Evolutionary conservation across 2,329 filamentous ascomycete genomes (phyloP), one percentile per base, ranked within the genome.

Genomic region (Juglanconis sp.): DNA sequence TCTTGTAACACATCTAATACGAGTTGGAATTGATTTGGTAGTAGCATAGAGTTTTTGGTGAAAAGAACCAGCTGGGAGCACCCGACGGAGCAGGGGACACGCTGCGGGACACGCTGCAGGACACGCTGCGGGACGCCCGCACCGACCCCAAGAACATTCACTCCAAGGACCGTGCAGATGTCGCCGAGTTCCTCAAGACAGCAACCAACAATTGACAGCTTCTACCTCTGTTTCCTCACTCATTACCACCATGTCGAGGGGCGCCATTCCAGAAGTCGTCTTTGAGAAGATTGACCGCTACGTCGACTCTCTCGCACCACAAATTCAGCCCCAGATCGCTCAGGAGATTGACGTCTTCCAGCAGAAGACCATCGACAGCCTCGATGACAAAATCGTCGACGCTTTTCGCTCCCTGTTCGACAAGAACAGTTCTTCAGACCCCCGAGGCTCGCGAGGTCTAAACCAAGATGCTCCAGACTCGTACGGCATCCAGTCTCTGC

Each of bases 321-420:
- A 79, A 65, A 78, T 79, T 57, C 75, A 78, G 63, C 76, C 77
- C 67, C 76, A 75, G 72, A 77, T 79, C 68, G 69, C 75, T 13
- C 60, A 71, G 13, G 77, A 79, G 69, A 72, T 79, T 52, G 75
- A 79, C 53, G 62, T 66, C 5, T 79, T 79, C 63, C 77, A 79
- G 64, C 67, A 70, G 54, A 77, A 76, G 67, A 79, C 77, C 62
- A 77, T 79, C 66, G 77, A 79, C 66, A 74, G 69, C 17, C 65
- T 79, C n/a, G 77, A 79, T 63, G 67, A 68, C n/a, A 73, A 79
- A 63, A 72, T 79, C 61, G 63, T 79, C 61, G 72, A 77, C 46
- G 77, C 77, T 58, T 79, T 79, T 53, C 76, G 74, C 42, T 74
- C 75, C 1, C 72, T 79, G 3, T 79, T 79, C 63, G 69, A 76